Evolutionary conservation across 2,329 filamentous ascomycete species (phyloP).

Genomic region (Alternaria gansuensis): DNA sequence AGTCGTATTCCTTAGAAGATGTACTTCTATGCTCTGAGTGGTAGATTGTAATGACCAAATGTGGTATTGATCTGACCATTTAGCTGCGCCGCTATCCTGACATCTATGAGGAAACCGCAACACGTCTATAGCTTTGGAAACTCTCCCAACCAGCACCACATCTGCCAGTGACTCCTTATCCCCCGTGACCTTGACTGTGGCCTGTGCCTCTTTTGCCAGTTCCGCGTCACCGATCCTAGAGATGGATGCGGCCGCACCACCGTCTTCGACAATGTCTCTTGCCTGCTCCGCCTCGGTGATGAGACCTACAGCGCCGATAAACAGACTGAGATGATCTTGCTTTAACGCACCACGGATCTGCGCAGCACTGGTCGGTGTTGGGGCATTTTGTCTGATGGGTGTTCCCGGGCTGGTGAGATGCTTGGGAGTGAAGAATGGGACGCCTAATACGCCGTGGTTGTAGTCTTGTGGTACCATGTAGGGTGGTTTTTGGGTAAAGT

Average conservation of each 20-base stretch:
- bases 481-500: neutral
- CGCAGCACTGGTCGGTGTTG: conserved; percentile 54
- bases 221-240: conserved; percentile 35
- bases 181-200: conserved; percentile 50
- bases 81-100: too few relatives aligned
- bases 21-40: too few relatives aligned
- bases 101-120: neutral
- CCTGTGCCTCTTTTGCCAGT: conserved; percentile 43
- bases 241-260: conserved; percentile 32
- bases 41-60: too few relatives aligned
- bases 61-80: too few relatives aligned
- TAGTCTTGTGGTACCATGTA: conserved; percentile 42
- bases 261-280: conserved; percentile 54
- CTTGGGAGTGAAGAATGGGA: conserved; percentile 59
- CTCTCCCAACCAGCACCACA: conserved; percentile 60
- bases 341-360: conserved; percentile 56
- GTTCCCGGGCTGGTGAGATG: conserved; percentile 56
- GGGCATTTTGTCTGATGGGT: conserved; percentile 20
- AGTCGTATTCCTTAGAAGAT: too few relatives aligned
- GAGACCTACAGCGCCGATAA: conserved; percentile 63
- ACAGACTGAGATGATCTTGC: conserved; percentile 50
- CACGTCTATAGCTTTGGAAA: conserved; percentile 41
- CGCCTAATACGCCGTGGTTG: conserved; percentile 37
- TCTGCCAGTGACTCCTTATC: conserved; percentile 55
- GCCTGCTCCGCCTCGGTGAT: conserved; percentile 65